Base-by-base conservation (phyloP, 2,329 filamentous ascomycete genomes). In the Ophiosphaerella narmari region DNA sequence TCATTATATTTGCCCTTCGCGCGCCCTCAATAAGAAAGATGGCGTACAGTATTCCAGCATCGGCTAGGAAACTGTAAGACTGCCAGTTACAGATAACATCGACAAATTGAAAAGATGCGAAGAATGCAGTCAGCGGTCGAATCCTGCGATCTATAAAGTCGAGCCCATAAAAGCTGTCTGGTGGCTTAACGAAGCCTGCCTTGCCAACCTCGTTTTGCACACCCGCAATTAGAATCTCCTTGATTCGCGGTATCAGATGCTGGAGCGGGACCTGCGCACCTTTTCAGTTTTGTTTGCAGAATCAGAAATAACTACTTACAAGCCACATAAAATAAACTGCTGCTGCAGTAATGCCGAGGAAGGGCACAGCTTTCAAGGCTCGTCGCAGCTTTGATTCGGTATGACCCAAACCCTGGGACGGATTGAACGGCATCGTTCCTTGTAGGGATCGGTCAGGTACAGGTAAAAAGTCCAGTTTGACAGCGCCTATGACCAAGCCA, bases 361-460 rank as follows among this genome's bases (percentile, higher is more conserved):
- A 56, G 0, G 55, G 55, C 9, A 54, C 12, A 14, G 39, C 52
- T 38, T 41, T 50, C 3, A 43, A 26, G 12, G 55, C 53, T 35
- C 55, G 50, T 31, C 46, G 38, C 21, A 52, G n/a, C 35, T 54
- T 59, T 4, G 55, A 54, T 33, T 59, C 55, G 4, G 11, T 38
- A 4, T 54, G 40, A 1, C 52, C 50, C n/a, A 54, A 34, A 11
- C 50, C 48, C 43, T 59, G 55, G n/a, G 55, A 52, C 7, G 53
- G 48, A 26, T 56, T 56, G 41, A 52, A 59, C 32, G 45, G 48
- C 55, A 59, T 59, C 3, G 43, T 59, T 24, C 53, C 55, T 16
- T 35, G 40, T 3, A 48, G 35, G 34, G 53, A 54, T 34, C 48
- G 50, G 35, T 54, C 48, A 16, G 50, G 55, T 34, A 50, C 33